Evolutionary conservation across 2,329 filamentous ascomycete genomes (phyloP).

Genomic region (Thermothelomyces thermophilus): DNA sequence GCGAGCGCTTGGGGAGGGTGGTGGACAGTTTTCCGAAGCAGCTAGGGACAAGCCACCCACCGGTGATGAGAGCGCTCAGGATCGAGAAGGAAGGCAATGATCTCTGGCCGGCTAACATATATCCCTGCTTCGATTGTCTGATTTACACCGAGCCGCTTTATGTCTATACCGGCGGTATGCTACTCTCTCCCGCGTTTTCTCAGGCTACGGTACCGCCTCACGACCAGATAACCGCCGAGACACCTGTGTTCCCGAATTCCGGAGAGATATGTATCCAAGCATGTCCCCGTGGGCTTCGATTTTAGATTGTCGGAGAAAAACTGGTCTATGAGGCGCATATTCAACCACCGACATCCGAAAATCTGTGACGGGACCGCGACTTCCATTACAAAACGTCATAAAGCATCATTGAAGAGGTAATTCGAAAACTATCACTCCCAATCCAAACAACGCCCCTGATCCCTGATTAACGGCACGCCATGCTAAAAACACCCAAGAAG

Average conservation of each 20-base stretch:
- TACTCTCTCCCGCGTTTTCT: too few relatives aligned
- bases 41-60: background rate
- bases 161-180: background rate
- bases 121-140: background rate
- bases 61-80: background rate
- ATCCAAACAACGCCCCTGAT: conserved; percentile 13
- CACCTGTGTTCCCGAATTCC: background rate
- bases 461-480: conserved; percentile 15
- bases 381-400: conserved; percentile 18
- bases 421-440: conserved; percentile 10
- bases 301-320: background rate
- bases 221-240: background rate
- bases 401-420: conserved; percentile 3
- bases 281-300: background rate
- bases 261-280: background rate
- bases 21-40: background rate
- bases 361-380: conserved; percentile 1
- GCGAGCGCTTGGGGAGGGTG: conserved; percentile 15
- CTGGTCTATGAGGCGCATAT: background rate
- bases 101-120: too few relatives aligned
- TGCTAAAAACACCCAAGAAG: conserved; percentile 8
- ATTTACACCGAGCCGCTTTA: background rate
- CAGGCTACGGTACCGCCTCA: too few relatives aligned
- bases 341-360: too few relatives aligned
- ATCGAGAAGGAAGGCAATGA: background rate